phyloP scores from a whole-genome alignment of 2,329 filamentous ascomycete species.

The Ascochyta lentis region DNA sequence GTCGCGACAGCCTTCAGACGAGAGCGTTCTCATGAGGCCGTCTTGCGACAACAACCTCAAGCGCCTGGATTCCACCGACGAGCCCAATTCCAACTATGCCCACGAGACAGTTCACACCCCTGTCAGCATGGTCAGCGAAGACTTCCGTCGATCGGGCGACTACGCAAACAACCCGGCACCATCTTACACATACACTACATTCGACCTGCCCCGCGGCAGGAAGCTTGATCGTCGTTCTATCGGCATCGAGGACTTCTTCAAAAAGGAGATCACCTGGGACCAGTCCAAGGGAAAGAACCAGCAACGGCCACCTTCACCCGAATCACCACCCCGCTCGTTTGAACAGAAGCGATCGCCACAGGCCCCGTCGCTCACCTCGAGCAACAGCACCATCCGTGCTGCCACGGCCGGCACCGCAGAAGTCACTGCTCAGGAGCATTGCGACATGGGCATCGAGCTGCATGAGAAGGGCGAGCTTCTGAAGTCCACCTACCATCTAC shows the following conservation, averaged over 20 bases:
- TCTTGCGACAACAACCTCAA: constrained; percentile 48
- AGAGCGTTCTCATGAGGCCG: constrained; percentile 45
- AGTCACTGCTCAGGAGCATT: constrained; percentile 84
- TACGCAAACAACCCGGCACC: constrained; percentile 64
- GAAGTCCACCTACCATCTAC: constrained; percentile 95
- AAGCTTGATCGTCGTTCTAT: constrained; percentile 68
- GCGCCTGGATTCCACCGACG: constrained; percentile 51
- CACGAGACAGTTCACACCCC: constrained; percentile 74
- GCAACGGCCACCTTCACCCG: constrained; percentile 47
- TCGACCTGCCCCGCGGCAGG: constrained; percentile 82
- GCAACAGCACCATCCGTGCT: constrained; percentile 55
- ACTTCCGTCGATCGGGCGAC: constrained; percentile 62
- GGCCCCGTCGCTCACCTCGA: constrained; percentile 48
- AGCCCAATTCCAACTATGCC: constrained; percentile 64
- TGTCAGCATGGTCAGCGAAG: constrained; percentile 74
- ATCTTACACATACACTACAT: constrained; percentile 88
- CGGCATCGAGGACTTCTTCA: constrained; percentile 48
- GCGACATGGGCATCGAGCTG: constrained; percentile 86
- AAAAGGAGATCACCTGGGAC: constrained; percentile 68
- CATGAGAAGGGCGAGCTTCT: constrained; percentile 88
- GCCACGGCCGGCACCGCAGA: constrained; percentile 59
- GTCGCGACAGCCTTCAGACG: constrained; percentile 46
- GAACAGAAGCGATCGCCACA: constrained; percentile 33
- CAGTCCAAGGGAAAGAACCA: constrained; percentile 41
- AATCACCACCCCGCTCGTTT: constrained; percentile 49